Evolutionary conservation across 2,329 filamentous ascomycete species (phyloP).

Genomic region (Scorias spongiosa): DNA sequence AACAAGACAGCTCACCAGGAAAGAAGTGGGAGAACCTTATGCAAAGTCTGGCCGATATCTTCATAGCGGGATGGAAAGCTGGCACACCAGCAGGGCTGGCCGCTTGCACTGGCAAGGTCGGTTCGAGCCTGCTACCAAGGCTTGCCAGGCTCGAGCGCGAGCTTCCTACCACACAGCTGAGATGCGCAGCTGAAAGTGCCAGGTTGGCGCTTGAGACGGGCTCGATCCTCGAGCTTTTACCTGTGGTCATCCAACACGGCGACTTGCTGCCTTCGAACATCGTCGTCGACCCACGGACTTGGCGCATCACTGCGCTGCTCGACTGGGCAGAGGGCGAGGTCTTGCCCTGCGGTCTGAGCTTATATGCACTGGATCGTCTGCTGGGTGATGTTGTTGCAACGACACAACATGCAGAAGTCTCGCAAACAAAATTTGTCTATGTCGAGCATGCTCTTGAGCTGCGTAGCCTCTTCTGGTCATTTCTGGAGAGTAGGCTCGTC

Average conservation of each 20-base stretch:
- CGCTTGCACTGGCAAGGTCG: neutral
- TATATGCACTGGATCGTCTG: slow-evolving; percentile 47
- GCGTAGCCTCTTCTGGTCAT: slow-evolving; percentile 36
- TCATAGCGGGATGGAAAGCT: slow-evolving; percentile 3
- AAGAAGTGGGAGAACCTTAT: slow-evolving; percentile 1
- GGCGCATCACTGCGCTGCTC: slow-evolving; percentile 37
- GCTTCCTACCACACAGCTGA: neutral
- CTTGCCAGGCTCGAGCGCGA: neutral
- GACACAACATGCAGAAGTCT: neutral
- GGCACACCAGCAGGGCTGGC: neutral
- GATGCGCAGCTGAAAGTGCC: slow-evolving; percentile 1
- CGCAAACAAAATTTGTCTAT: slow-evolving; percentile 23
- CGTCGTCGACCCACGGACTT: slow-evolving; percentile 32
- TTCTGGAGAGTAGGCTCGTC: slow-evolving; percentile 22
- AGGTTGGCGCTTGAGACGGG: slow-evolving; percentile 4
- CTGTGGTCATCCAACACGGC: slow-evolving; percentile 45
- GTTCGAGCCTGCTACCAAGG: neutral
- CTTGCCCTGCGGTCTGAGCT: slow-evolving; percentile 42
- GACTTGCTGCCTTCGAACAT: slow-evolving; percentile 45
- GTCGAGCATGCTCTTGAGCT: slow-evolving; percentile 29
- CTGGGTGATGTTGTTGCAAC: slow-evolving; percentile 30
- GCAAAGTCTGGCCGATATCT: slow-evolving; percentile 4
- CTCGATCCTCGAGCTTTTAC: slow-evolving; percentile 21
- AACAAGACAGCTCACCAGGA: neutral
- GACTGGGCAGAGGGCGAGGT: slow-evolving; percentile 52